phyloP scores from a whole-genome alignment of 1,284 basidiomycete genomes.

The Heterobasidion annosum region DNA sequence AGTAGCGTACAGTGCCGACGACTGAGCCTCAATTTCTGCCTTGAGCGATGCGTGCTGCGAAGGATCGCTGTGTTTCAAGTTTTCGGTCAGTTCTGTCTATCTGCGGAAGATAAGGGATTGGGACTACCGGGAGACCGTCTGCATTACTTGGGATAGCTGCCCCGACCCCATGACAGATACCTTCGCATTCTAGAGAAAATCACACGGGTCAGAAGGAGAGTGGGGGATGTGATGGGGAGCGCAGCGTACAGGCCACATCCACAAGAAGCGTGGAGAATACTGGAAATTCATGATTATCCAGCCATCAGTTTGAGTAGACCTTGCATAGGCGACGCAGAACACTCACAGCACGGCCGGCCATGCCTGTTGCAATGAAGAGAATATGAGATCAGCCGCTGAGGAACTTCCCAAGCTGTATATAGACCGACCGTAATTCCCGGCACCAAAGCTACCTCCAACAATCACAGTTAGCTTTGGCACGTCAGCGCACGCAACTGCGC shows the following conservation, averaged over 20 bases:
- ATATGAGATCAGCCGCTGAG: neutral
- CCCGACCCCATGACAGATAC: slow-evolving; percentile 96
- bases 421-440: slow-evolving; percentile 82
- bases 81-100: slow-evolving; percentile 1
- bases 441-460: slow-evolving; percentile 93
- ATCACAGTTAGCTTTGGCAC: slow-evolving; percentile 93
- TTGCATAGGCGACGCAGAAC: slow-evolving; percentile 18
- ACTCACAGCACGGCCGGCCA: slow-evolving; percentile 77
- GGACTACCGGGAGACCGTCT: slow-evolving; percentile 71
- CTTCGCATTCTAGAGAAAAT: slow-evolving; percentile 65
- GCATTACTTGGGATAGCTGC: slow-evolving; percentile 90
- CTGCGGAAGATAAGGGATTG: slow-evolving; percentile 4
- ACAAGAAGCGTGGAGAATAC: slow-evolving; percentile 91
- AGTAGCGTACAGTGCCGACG: slow-evolving; percentile 79
- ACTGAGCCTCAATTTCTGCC: slow-evolving; percentile 81
- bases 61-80: slow-evolving; percentile 47
- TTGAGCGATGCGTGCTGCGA: slow-evolving; percentile 66
- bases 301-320: neutral
- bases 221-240: slow-evolving; percentile 17
- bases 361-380: slow-evolving; percentile 36
- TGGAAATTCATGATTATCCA: slow-evolving; percentile 19
- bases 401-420: slow-evolving; percentile 15
- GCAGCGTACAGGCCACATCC: slow-evolving; percentile 95
- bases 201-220: neutral
- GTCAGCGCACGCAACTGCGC: slow-evolving; percentile 89